Percentiles rank a stretch among this genome's conserved stretches.
phyloP scores from a whole-genome alignment of 148 eudicot species.

The Fallopia convolvulus region DNA sequence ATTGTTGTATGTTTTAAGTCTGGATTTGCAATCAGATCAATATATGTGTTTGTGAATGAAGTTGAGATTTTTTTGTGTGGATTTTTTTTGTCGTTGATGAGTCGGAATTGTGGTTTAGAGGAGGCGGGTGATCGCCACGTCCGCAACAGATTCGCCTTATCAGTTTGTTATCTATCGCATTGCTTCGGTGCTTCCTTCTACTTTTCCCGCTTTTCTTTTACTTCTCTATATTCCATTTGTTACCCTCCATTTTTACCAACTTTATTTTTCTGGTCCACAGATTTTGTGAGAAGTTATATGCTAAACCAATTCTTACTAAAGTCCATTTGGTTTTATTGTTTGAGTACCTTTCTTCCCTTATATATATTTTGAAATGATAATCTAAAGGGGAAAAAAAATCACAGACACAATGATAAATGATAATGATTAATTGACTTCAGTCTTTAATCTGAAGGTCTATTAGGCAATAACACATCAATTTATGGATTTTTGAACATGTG shows the following conservation, averaged over 20 bases:
- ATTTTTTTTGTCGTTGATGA: not conserved
- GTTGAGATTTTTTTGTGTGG: not conserved
- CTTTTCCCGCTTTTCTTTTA: not conserved
- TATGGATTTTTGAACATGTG: too few relatives aligned
- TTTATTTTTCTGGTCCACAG: too few relatives aligned
- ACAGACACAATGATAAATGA: too few relatives aligned
- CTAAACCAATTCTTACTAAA: too few relatives aligned
- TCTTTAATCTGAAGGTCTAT: too few relatives aligned
- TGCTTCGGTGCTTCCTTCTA: not conserved
- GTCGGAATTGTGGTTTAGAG: not conserved
- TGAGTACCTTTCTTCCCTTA: too few relatives aligned
- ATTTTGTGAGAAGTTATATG: too few relatives aligned
- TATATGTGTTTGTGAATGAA: not conserved
- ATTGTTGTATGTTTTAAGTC: not conserved
- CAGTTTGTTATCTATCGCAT: not conserved
- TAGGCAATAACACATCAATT: too few relatives aligned
- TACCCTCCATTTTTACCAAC: not conserved
- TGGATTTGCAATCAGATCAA: not conserved
- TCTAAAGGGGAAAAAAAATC: too few relatives aligned
- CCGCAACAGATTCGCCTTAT: not conserved
- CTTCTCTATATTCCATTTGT: not conserved
- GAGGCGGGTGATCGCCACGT: not conserved
- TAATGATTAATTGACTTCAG: too few relatives aligned
- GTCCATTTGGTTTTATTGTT: not conserved
- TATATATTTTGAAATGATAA: too few relatives aligned